Base-by-base conservation (phyloP, 805 yeast species). In the Hagleromyces aurorensis region DNA sequence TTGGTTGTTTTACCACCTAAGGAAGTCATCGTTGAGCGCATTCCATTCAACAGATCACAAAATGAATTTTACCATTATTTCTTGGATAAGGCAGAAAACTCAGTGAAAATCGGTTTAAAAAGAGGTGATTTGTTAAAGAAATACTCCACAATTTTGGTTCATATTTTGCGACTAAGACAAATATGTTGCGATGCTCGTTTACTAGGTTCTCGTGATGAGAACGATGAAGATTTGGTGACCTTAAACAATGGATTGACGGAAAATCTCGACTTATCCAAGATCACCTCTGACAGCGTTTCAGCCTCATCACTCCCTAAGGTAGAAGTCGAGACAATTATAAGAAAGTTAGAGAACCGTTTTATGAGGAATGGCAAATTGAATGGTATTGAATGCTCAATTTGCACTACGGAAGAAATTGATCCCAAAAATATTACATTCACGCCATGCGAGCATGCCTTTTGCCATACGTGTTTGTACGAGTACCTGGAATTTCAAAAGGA, bases 171-270 rank as follows among this genome's bases (percentile, higher is more conserved):
- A 33, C 63, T 89, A 21, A 66, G 97, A 36, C 97, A 89, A 52
- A 70, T 80, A 0, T 89, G 96, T 51, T 85, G 95, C 48, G 96
- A 89, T 51, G 67, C 79, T 11, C 73, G 72, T 31, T 60, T 87
- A 33, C 69, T 86, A 3, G 59, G 69, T 7, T 59, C 63, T 2
- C 52, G 53, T 23, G 67, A 63, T 36, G 78, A 72, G 27, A 67
- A 70, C 48, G 78, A 72, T 37, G 78, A 69, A 18, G 69, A 66
- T 27, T 48, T 65, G 6, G 24, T 8, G 7, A n/a, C 32, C 16
- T 7, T n/a, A 12, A 18, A n/a, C 29, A 32, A 13, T 21, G 18
- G n/a, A 16, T 11, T 6, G 19, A 21, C 6, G 16, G 25, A 8
- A 25, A 27, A 10, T 13, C 19, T 5, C 30, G 21, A 7, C 19